Evolutionary conservation across 176 grass and related monocot genomes (phyloP).

Genomic region (Paspalum notatum): DNA sequence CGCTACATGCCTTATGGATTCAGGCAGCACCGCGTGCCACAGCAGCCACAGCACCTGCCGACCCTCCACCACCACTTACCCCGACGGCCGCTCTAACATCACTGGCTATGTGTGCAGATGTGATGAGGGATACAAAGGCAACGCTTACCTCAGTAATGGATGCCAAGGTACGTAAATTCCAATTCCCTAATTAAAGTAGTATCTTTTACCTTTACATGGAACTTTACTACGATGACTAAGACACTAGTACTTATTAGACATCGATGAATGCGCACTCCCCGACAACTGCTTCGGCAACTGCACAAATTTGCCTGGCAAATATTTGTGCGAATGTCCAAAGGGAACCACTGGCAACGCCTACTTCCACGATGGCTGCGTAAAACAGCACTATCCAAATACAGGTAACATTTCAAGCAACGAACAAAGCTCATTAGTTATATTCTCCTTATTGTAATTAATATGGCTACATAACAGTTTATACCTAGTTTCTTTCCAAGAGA

Average conservation of each 20-base stretch:
- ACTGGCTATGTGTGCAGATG: background rate
- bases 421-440: no score
- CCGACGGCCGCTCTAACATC: fast-evolving
- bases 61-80: no score
- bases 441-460: no score
- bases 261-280: background rate
- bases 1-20: background rate
- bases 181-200: no score
- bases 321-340: background rate
- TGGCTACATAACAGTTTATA: no score
- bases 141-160: background rate
- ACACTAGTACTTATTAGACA: background rate
- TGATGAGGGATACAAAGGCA: background rate
- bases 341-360: background rate
- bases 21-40: background rate
- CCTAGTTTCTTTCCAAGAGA: no score
- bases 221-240: no score
- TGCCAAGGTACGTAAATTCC: background rate
- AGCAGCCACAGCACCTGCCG: background rate
- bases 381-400: background rate
- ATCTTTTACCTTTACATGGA: no score
- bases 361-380: background rate
- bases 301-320: background rate
- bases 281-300: background rate
- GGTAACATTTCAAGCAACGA: no score